phyloP scores from a whole-genome alignment of 768 basidiomycete species.

The Boletus fagicola region DNA sequence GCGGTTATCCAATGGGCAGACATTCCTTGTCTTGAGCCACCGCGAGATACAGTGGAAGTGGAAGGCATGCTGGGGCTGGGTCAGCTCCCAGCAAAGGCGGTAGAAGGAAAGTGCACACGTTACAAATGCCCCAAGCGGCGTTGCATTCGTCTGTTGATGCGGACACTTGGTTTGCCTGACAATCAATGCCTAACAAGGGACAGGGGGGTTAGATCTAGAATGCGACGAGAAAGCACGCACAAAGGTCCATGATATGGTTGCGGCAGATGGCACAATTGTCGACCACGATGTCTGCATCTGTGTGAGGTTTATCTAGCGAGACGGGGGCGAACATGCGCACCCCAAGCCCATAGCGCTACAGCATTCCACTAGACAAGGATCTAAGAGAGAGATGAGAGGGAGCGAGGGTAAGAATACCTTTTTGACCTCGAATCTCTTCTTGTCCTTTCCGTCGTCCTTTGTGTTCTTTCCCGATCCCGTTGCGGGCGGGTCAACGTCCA shows the following conservation, averaged over 20 bases:
- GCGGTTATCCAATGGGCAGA: conserved; percentile 92
- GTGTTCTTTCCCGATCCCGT: conserved; percentile 42
- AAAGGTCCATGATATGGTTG: conserved; percentile 99
- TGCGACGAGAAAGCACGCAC: conserved; percentile 46
- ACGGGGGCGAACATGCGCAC: conserved; percentile 40
- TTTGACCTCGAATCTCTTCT: conserved; percentile 96
- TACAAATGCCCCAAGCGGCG: conserved; percentile 99
- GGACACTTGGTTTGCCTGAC: conserved; percentile 98
- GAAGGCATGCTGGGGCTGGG: conserved; percentile 79
- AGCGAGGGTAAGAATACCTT: conserved; percentile 58
- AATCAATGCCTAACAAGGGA: conserved; percentile 82
- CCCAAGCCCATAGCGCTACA: conserved; percentile 98
- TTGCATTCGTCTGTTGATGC: conserved; percentile 97
- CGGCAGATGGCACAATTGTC: conserved; percentile 99
- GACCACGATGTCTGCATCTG: conserved; percentile 82
- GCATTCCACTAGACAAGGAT: conserved; percentile 83
- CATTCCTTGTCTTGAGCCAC: conserved; percentile 97
- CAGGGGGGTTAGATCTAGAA: conserved; percentile 4
- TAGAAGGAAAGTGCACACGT: conserved; percentile 46
- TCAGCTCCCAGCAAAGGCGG: background rate
- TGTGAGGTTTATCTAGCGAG: conserved; percentile 11
- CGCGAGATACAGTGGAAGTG: conserved; percentile 99
- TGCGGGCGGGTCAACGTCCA: conserved; percentile 63
- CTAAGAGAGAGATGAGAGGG: background rate
- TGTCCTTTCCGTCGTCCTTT: conserved; percentile 61